Evolutionary conservation across 1,139 yeast genomes (phyloP), one percentile per base, ranked within the genome.

Genomic region (Geotrichum reessii): DNA sequence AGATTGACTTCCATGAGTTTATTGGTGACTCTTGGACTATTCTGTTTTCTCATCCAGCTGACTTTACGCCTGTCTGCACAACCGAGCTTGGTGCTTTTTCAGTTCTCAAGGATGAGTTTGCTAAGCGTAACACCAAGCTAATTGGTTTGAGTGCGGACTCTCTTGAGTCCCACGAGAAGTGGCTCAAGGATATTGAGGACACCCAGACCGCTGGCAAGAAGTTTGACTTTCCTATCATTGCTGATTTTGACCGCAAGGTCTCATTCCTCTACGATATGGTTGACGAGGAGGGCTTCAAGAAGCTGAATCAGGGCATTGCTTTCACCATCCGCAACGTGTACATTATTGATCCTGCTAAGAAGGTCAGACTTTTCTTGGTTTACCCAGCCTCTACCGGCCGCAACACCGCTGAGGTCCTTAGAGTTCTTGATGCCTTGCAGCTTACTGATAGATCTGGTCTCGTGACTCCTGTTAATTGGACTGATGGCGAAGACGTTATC

Each of bases 71-170:
- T 47, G 96, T 90, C 56, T 90, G 97, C 76, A 90, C 97, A 66
- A 90, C 97, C 58, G 97, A 90, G 78, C 81, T 90, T 68, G 96
- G 97, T 63, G 96, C 96, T 17, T 90, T 90, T 69, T 89, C 97
- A 63, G 81, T 83, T 70, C 80, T 89, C 73, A 85, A 87, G 76
- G 90, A 89, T 42, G 95, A 89, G 73, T 90, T 90, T 70, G 82
- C 81, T 68, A 80, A 84, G 74, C 84, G 96, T 74, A 82, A 84
- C 70, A 86, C 87, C 67, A 89, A 90, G 78, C 80, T 90, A 73
- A 85, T 90, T 71, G 97, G 96, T 59, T 79, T 90, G 66, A 85
- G 93, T 51, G 90, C 95, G 58, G 90, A 89, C 73, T 84, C 81
- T 63, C 82, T 88, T 63, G 87, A 85, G 67, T 81, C 85, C 61